Evolutionary conservation across 164 flowering plant genomes (phyloP), one percentile per base, ranked within the genome.

Genomic region (Magnolia changhungtana): DNA sequence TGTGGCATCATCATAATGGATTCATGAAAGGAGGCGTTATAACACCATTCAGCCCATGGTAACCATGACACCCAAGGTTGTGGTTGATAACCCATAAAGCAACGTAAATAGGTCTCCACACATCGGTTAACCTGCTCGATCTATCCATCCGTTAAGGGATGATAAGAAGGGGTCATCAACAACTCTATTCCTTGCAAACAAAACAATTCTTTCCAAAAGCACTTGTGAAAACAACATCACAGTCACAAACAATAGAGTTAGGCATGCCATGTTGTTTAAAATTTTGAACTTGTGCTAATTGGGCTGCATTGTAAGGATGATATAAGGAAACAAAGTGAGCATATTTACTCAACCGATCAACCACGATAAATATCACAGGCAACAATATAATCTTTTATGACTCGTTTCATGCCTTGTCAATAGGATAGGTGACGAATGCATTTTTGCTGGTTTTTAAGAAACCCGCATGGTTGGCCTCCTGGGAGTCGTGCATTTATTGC

Each of bases 271-370:
- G 75, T 9, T 61, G 51, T n/a, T 61, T 6, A 7, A 69, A 1
- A 18, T 45, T 49, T 7, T n/a, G 8, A 1, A 18, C 21, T 1
- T 13, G 3, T 8, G 72, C 72, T 4, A 69, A 55, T 16, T 18
- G 4, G 31, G 24, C 11, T 0, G 68, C 76, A 4, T 58, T 67
- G 50, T 66, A 69, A 2, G 73, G 76, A 23, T 78, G 76, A 8
- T 1, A 19, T 2, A 69, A 7, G 2, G 52, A 20, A 18, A 37
- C 5, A 16, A 78, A 74, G 13, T 73, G 69, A 0, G 14, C 67
- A 23, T 49, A 65, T 55, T 72, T 77, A 18, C 45, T 59, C 14
- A 73, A 45, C 20, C 72, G 58, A 72, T 77, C 76, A n/a, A 52
- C 80, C 20, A 73, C 72, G 1, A 72, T 76, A 1, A 72, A 49